Base-by-base conservation (phyloP, 1,284 basidiomycete genomes). In the Apiotrichum mycotoxinovorans region DNA sequence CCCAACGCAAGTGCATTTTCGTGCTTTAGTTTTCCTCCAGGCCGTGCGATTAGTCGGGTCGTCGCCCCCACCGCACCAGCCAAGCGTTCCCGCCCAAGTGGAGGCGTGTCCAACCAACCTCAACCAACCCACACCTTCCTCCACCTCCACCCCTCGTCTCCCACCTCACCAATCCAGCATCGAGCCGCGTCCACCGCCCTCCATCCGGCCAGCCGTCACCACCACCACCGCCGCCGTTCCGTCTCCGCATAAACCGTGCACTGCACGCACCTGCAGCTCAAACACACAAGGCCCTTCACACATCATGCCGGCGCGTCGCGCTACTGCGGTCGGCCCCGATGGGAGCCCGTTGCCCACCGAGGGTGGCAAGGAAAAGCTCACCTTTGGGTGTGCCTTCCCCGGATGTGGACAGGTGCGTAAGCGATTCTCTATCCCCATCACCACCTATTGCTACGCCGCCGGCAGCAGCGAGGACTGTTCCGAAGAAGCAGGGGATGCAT, bases 361-460 rank as follows among this genome's bases (percentile, higher is more conserved):
- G 54, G 66, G 66, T 60, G 67, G 66, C 42, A 73, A 73, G 57
- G 73, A 74, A 47, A 75, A 75, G 54, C 71, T 73, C 54, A 69
- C 71, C 11, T 75, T 72, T 57, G 68, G 65, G 9, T 75, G 73
- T 54, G 61, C 69, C 22, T 72, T 66, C 51, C 71, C 72, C 26
- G 72, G 70, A 35, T 75, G 73, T 61, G 72, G 72, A 15, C 73
- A 75, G 64, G 73, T 71, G 46, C 47, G 72, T 66, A 15, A 17
- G 12, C 33, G 20, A 47, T 30, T 34, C 2, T 41, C 40, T 20
- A 22, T 10, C 40, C 8, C 43, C 23, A 9, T 46, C 14, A n/a
- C n/a, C n/a, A n/a, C 15, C 18, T 35, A 11, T 37, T 45, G 15
- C 22, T 43, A 4, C 18, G 26, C 26, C 22, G 22, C 23, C 34